Base-by-base conservation (phyloP, 2,329 filamentous ascomycete genomes). In the Colletotrichum falcatum region DNA sequence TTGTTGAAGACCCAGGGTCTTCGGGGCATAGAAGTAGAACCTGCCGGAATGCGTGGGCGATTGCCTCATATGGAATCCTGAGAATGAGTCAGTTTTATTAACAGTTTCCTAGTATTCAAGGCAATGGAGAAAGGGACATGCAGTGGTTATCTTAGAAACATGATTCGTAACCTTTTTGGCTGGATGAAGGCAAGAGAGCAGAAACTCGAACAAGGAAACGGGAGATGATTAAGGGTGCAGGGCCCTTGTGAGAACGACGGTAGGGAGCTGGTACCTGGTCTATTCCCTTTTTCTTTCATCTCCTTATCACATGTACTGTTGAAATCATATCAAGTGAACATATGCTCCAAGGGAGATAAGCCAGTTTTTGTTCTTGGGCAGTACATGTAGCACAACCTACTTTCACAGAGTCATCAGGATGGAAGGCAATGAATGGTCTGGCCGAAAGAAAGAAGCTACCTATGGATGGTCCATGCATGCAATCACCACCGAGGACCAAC, bases 401-500 rank as follows among this genome's bases (percentile, higher is more conserved):
- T 20, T 33, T 55, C 7, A 35, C 14, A 23, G 3, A 54, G 18
- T n/a, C 20, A 2, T 35, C 8, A 18, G 9, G 58, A 23, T 33
- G 42, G 28, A 48, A 60, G 26, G 14, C 26, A 46, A 26, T 26
- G 26, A 46, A 26, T 26, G 26, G 49, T 33, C 18, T 28, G 18
- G 55, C 1, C 18, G 4, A 23, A 46, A n/a, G 39, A n/a, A 46
- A 3, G n/a, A n/a, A n/a, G n/a, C n/a, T n/a, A n/a, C n/a, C 28
- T 28, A 18, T 26, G 33, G 7, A 6, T 48, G 55, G 55, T 61
- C 62, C 55, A 62, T 70, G 62, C 62, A n/a, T 42, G 1, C 3
- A 23, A 11, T 49, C 28, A 26, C 20, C 23, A 9, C 23, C 33
- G 16, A 23, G n/a, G 23, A 44, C 42, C 12, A 66, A 67, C 64